Evolutionary conservation across 2,329 filamentous ascomycete species (phyloP).

Genomic region (Leptographium radiaticola): DNA sequence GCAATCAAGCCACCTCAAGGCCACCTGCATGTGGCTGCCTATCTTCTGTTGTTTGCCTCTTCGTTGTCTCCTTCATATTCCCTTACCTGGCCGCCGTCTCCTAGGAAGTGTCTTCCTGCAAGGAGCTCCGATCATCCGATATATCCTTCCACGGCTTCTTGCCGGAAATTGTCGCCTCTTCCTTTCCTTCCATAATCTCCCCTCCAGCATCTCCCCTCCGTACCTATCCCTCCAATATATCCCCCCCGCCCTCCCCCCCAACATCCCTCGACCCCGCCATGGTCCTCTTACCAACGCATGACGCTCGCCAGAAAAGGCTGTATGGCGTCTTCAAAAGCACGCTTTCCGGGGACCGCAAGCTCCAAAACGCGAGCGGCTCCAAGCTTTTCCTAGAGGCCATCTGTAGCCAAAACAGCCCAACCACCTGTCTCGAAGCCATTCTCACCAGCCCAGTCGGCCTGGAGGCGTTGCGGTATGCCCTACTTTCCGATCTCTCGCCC

Average conservation of each 20-base stretch:
- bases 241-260: neutral
- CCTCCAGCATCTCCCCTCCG: too few species aligned
- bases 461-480: conserved; percentile 13
- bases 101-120: too few species aligned
- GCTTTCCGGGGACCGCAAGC: conserved; percentile 13
- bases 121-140: neutral
- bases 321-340: neutral
- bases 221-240: too few species aligned
- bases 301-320: neutral
- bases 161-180: neutral
- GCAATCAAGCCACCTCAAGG: neutral
- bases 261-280: neutral
- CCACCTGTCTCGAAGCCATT: conserved; percentile 16
- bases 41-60: too few species aligned
- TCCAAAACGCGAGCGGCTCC: conserved; percentile 13
- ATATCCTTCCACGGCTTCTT: neutral
- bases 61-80: neutral
- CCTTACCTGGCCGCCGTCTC: too few species aligned
- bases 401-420: conserved; percentile 10
- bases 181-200: neutral
- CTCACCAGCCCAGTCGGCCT: conserved; percentile 15
- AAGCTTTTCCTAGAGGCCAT: conserved; percentile 20
- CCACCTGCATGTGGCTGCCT: neutral
- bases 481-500: conserved; percentile 14
- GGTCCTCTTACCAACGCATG: neutral